Percentiles rank a stretch among this genome's conserved stretches.
Conservation (phyloP, 306 rosid species). For the Coriaria nepalensis region DNA sequence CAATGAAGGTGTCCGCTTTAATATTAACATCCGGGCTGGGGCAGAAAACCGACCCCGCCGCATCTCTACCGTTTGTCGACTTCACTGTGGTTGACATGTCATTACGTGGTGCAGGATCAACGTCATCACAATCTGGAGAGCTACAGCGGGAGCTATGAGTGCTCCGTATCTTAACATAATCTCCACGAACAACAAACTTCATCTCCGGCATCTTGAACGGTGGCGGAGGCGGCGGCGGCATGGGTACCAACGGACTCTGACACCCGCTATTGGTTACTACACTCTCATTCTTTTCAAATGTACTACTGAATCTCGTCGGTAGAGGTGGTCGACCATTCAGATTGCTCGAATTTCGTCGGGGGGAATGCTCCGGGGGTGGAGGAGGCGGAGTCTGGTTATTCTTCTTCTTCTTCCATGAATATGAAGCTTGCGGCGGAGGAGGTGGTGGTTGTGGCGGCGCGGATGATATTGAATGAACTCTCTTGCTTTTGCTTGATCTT, state of each 20-base stretch:
- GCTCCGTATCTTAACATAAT: slow-evolving; percentile 41
- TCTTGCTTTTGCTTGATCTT: slow-evolving; percentile 50
- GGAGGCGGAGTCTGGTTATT: slow-evolving; percentile 26
- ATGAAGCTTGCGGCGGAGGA: slow-evolving; percentile 18
- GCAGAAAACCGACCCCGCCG: slow-evolving; percentile 33
- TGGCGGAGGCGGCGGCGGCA: slow-evolving; percentile 47
- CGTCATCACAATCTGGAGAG: slow-evolving; percentile 47
- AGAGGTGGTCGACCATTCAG: slow-evolving; percentile 38
- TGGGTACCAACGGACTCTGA: slow-evolving; percentile 43
- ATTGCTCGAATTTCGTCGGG: slow-evolving; percentile 4
- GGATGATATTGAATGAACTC: slow-evolving; percentile 39
- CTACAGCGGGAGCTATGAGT: slow-evolving; percentile 46
- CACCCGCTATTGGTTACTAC: slow-evolving; percentile 14
- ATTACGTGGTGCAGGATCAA: slow-evolving; percentile 2
- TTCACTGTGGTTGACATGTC: slow-evolving; percentile 12
- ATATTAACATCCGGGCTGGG: slow-evolving; percentile 79
- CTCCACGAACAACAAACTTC: slow-evolving; percentile 38
- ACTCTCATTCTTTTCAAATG: slow-evolving; percentile 10
- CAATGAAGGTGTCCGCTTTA: slow-evolving; percentile 42
- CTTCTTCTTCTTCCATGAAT: slow-evolving; percentile 24
- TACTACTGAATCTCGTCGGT: slow-evolving; percentile 25
- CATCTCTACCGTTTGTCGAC: slow-evolving; percentile 17
- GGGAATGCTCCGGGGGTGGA: slow-evolving; percentile 7
- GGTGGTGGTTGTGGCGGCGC: slow-evolving; percentile 28
- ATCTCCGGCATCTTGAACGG: slow-evolving; percentile 40